Evolutionary conservation across 2,329 filamentous ascomycete species (phyloP).

Genomic region (Colletotrichum tabaci): DNA sequence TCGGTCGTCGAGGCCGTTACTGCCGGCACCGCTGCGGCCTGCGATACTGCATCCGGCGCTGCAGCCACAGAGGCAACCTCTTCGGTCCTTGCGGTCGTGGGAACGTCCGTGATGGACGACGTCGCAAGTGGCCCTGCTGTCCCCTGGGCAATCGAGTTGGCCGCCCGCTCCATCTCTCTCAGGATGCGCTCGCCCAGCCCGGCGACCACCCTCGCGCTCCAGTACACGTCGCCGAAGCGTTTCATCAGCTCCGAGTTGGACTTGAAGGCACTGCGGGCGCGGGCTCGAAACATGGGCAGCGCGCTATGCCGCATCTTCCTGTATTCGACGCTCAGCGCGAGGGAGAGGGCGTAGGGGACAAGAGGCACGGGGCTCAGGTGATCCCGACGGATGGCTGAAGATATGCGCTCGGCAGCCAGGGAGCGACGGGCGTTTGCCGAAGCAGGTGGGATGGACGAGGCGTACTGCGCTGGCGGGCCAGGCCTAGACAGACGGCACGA

Average conservation of each 20-base stretch:
- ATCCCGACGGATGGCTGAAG: constrained; percentile 67
- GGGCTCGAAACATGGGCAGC: constrained; percentile 70
- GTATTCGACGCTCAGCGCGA: constrained; percentile 74
- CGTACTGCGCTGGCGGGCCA: constrained; percentile 56
- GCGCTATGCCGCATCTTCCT: constrained; percentile 75
- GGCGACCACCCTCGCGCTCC: constrained; percentile 69
- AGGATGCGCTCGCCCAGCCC: constrained; percentile 69
- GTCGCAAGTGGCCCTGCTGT: constrained; percentile 20
- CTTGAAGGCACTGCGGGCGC: constrained; percentile 69
- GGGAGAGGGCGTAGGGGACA: constrained; percentile 73
- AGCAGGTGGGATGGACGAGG: constrained; percentile 59
- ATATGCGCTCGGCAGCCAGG: constrained; percentile 70
- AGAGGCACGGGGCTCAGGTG: constrained; percentile 69
- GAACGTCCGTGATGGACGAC: constrained; percentile 18
- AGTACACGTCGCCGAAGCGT: constrained; percentile 70
- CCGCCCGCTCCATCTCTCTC: constrained; percentile 69
- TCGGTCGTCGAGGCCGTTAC: constrained; percentile 36
- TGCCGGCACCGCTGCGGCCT: neutral
- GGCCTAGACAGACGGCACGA: constrained; percentile 69
- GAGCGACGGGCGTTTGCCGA: constrained; percentile 71
- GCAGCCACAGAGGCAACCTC: neutral
- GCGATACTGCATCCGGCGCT: constrained; percentile 40
- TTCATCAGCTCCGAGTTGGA: constrained; percentile 68
- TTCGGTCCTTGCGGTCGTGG: constrained; percentile 6
- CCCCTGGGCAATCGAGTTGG: constrained; percentile 56